A percentile compares a stretch with the other conserved stretches of the same genome.
These are phyloP conservation scores for Talaromyces adpressus DNA, from an alignment of 495 filamentous ascomycete genomes.

Conservation along the genomic window DNA sequence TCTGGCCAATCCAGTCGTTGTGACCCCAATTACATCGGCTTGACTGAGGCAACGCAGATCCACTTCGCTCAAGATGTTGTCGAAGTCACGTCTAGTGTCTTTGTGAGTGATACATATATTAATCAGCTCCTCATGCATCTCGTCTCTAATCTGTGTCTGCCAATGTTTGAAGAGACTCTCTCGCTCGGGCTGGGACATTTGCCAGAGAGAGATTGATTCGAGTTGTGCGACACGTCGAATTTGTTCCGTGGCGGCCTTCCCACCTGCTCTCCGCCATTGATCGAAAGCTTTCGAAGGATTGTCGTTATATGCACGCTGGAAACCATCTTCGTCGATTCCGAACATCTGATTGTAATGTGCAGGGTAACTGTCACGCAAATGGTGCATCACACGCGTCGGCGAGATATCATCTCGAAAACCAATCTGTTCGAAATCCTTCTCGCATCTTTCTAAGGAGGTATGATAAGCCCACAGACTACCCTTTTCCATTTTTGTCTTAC, in stretches of 20 bases:
- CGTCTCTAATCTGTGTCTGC: slow-evolving; percentile 27
- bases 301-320: slow-evolving; percentile 22
- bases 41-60: slow-evolving; percentile 26
- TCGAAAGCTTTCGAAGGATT: slow-evolving; percentile 16
- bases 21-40: slow-evolving; percentile 63
- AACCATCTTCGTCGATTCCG: slow-evolving; percentile 21
- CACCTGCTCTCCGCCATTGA: slow-evolving; percentile 20
- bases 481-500: slow-evolving; percentile 37
- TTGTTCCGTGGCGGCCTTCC: slow-evolving; percentile 5
- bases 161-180: slow-evolving; percentile 30
- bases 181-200: slow-evolving; percentile 22
- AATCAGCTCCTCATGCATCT: background rate
- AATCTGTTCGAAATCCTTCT: background rate
- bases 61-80: slow-evolving; percentile 24
- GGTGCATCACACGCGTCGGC: slow-evolving; percentile 8
- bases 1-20: slow-evolving; percentile 65
- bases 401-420: background rate
- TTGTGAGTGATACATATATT: slow-evolving; percentile 15
- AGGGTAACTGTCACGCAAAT: slow-evolving; percentile 12
- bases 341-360: slow-evolving; percentile 21
- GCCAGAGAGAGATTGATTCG: slow-evolving; percentile 10
- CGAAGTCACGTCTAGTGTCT: slow-evolving; percentile 20
- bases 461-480: background rate
- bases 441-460: background rate
- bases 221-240: slow-evolving; percentile 12